phyloP scores from a whole-genome alignment of 2,329 filamentous ascomycete genomes.

The Xylaria arbuscula region DNA sequence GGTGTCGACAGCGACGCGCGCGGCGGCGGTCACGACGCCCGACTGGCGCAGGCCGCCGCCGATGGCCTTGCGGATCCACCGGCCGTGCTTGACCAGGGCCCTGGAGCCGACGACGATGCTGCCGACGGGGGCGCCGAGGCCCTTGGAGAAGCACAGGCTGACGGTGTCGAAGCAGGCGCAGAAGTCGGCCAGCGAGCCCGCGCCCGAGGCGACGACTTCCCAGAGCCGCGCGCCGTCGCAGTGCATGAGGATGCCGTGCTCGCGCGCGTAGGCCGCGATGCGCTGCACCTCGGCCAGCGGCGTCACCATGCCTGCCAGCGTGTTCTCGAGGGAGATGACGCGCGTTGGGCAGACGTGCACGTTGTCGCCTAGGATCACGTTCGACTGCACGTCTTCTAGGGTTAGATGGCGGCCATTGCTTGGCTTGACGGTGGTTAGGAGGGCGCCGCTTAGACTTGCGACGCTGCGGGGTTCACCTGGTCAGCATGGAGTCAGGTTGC shows the following conservation, averaged over 20 bases:
- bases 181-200: conserved; percentile 56
- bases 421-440: conserved; percentile 61
- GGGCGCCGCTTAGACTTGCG: conserved; percentile 72
- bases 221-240: conserved; percentile 65
- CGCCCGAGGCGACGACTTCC: conserved; percentile 60
- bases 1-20: conserved; percentile 80
- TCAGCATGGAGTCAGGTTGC: conserved; percentile 26
- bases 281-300: conserved; percentile 50
- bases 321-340: conserved; percentile 58
- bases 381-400: conserved; percentile 54
- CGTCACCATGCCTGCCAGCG: conserved; percentile 52
- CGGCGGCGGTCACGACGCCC: conserved; percentile 80
- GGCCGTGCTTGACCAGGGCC: conserved; percentile 70
- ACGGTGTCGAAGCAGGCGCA: conserved; percentile 61
- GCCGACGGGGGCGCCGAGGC: conserved; percentile 64
- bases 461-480: conserved; percentile 50
- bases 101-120: conserved; percentile 59
- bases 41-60: conserved; percentile 83
- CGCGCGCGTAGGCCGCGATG: conserved; percentile 51
- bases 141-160: conserved; percentile 63
- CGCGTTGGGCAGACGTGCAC: conserved; percentile 56
- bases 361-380: conserved; percentile 55
- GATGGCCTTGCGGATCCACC: conserved; percentile 84
- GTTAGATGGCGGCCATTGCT: conserved; percentile 56
- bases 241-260: conserved; percentile 58